phyloP scores from a whole-genome alignment of 192 early-diverging fungal species.

The Gamsiella multidivaricata region DNA sequence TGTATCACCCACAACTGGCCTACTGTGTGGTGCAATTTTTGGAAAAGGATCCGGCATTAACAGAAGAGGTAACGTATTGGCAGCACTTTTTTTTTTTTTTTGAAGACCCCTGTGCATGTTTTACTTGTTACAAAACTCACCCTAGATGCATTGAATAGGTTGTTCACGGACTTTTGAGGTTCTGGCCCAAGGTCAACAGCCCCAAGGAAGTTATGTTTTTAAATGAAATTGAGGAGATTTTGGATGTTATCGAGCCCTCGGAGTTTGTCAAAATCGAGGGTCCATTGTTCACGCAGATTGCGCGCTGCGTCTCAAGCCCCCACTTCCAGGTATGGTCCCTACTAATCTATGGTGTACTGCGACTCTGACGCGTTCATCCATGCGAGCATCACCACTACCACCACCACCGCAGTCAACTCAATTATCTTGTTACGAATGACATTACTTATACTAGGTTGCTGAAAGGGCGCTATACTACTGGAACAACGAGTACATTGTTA shows the following conservation, averaged over 20 bases:
- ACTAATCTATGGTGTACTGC: background rate
- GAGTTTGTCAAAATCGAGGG: slow-evolving; percentile 93
- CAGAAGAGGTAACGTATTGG: slow-evolving; percentile 75
- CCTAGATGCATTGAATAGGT: slow-evolving; percentile 63
- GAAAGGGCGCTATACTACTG: slow-evolving; percentile 98
- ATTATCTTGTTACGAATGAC: background rate
- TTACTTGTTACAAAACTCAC: background rate
- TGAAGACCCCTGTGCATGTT: too few species aligned
- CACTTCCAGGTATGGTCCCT: slow-evolving; percentile 88
- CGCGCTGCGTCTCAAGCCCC: slow-evolving; percentile 92
- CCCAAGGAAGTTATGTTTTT: slow-evolving; percentile 99
- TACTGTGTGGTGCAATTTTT: slow-evolving; percentile 99
- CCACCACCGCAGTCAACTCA: background rate
- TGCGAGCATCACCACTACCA: background rate
- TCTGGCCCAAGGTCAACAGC: slow-evolving; percentile 99
- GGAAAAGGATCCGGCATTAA: slow-evolving; percentile 95
- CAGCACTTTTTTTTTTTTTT: too few species aligned
- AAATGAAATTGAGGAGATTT: slow-evolving; percentile 96
- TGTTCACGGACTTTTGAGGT: slow-evolving; percentile 88
- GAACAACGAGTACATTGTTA: slow-evolving; percentile 99
- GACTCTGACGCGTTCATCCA: background rate
- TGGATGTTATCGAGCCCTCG: slow-evolving; percentile 93
- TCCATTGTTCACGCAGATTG: slow-evolving; percentile 93
- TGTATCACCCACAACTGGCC: slow-evolving; percentile 97
- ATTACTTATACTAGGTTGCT: slow-evolving; percentile 80